Conservation (phyloP, 257 asterid species). For the Salvia rosmarinus region DNA sequence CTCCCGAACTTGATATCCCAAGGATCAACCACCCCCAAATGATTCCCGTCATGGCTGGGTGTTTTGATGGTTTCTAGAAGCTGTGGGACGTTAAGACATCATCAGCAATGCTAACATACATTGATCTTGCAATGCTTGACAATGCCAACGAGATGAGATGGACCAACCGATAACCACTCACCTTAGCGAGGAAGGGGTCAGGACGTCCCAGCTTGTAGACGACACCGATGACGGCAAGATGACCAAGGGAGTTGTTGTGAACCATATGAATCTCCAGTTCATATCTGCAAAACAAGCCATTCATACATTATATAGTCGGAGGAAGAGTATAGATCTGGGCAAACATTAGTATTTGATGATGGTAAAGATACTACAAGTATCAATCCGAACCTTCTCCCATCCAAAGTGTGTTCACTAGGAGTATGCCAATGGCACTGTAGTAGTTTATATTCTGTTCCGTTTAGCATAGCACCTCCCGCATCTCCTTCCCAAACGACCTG, state of each 20-base stretch:
- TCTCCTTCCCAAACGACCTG: conserved; percentile 70
- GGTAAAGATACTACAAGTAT: not conserved
- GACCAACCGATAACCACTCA: conserved; percentile 5
- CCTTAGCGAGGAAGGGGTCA: conserved; percentile 57
- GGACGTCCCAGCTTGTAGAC: conserved; percentile 61
- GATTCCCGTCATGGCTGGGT: conserved; percentile 25
- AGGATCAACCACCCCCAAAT: conserved; percentile 55
- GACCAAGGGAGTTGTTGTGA: conserved; percentile 50
- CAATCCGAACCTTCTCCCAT: conserved; percentile 51
- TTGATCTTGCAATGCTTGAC: not conserved
- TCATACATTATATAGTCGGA: not conserved
- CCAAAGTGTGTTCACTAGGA: conserved; percentile 76
- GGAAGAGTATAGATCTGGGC: too few species aligned
- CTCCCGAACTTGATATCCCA: conserved; percentile 54
- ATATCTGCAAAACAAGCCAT: conserved; percentile 40
- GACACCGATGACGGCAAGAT: conserved; percentile 58
- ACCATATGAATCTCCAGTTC: conserved; percentile 75
- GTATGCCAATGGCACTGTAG: conserved; percentile 79
- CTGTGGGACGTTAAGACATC: conserved; percentile 31
- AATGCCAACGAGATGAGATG: not conserved
- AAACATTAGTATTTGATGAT: not conserved
- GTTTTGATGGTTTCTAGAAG: conserved; percentile 35
- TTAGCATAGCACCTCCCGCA: conserved; percentile 57
- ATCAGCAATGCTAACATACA: not conserved
- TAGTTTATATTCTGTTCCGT: conserved; percentile 48